Evolutionary conservation across 352 stramenopile species (phyloP), one percentile per base, ranked within the genome.

Genomic region (Globisporangium paroecandrum): DNA sequence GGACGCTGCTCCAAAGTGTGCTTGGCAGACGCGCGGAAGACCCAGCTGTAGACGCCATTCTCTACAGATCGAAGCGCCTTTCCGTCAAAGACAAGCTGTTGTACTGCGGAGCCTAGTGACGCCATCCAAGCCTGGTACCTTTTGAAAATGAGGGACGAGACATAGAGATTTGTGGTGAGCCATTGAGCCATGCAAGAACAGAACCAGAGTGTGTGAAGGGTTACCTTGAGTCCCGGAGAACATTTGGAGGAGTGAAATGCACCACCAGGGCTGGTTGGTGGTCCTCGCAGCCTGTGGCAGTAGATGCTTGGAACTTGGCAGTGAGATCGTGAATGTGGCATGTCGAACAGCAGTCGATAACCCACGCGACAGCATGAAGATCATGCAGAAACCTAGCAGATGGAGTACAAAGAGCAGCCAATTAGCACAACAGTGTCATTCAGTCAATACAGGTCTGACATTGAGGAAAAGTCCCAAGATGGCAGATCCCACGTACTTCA

Each of bases 1-100:
- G 54, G 29, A 41, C 34, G 43, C 53, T 69, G 68, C 55, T 63
- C 29, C 4, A 75, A 46, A 18, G 68, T 62, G 51, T 75, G 65
- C 25, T 74, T 78, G 2, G 77, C 77, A 0, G 83, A 89, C 10
- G 81, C 72, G 29, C 70, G 54, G 51, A 90, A 90, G 10, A 75
- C 74, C 53, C 84, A 87, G 59, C 81, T 82, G 67, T 85, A 91
- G 3, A 78, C 73, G 15, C 82, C 77, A 6, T 72, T 65, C 6
- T 65, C 69, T 1, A 74, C 71, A 7, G 62, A 58, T 38, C 77
- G 69, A 0, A 92, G 70, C 3, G 66, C 60, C 9, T 41, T n/a
- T 0, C 71, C 75, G 22, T 89, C 77, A 59, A 90, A 89, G 1
- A 85, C 32, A 4, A 92, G 66, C 10, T 92, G 82, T n/a, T 90